Percentiles rank a stretch among this genome's conserved stretches.
Evolutionary conservation across 805 yeast genomes (phyloP).

Genomic region (Candida montana): DNA sequence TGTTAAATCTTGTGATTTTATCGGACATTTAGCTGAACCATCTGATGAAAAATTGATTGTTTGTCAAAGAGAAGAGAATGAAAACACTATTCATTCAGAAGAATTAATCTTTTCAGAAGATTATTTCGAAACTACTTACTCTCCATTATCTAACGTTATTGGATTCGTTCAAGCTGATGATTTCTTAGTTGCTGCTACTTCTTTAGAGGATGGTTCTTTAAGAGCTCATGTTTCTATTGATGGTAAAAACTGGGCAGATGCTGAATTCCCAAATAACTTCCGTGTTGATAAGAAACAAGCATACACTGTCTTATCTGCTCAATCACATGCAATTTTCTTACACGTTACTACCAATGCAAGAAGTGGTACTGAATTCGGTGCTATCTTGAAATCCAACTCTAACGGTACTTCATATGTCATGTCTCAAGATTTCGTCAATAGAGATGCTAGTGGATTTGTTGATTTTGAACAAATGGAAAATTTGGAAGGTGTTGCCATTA

Average conservation of each 20-base stretch:
- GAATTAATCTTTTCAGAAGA: conserved; percentile 27
- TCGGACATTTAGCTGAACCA: conserved; percentile 46
- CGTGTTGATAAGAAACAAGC: conserved; percentile 57
- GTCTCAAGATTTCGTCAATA: conserved; percentile 64
- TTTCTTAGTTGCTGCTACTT: conserved; percentile 67
- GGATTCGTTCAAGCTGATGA: conserved; percentile 73
- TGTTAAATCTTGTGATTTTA: conserved; percentile 61
- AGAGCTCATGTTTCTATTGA: conserved; percentile 73
- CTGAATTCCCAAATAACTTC: conserved; percentile 67
- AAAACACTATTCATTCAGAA: conserved; percentile 26
- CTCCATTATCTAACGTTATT: conserved; percentile 50
- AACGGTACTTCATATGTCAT: conserved; percentile 84
- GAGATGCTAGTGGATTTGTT: conserved; percentile 69
- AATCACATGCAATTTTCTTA: conserved; percentile 66
- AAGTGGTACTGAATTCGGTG: conserved; percentile 59
- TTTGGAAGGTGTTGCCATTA: conserved; percentile 77
- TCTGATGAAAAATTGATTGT: conserved; percentile 49
- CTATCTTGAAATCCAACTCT: conserved; percentile 80
- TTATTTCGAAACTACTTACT: conserved; percentile 25
- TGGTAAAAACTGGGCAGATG: conserved; percentile 72
- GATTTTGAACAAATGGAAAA: conserved; percentile 84
- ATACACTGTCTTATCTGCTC: conserved; percentile 75
- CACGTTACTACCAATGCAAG: conserved; percentile 68
- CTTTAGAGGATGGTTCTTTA: conserved; percentile 45
- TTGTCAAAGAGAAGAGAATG: conserved; percentile 49